Conservation (phyloP, 805 yeast genomes). For the Lachancea kluyveri region DNA sequence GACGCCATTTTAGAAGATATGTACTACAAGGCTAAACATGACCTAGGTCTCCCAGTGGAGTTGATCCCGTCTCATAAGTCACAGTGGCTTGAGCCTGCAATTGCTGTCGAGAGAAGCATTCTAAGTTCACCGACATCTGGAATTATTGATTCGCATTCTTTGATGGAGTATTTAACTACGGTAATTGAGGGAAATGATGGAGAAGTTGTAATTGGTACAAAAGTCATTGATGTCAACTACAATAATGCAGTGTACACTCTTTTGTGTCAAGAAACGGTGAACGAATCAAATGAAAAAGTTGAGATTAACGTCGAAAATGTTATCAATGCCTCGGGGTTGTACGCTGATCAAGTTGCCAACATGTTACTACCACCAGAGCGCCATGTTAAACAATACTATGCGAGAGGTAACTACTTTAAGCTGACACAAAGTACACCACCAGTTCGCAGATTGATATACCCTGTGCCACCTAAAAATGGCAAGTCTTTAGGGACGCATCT, state of each 20-base stretch:
- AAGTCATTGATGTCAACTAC: constrained; percentile 39
- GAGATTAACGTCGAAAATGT: constrained; percentile 49
- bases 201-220: constrained; percentile 56
- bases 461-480: constrained; percentile 65
- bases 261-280: constrained; percentile 22
- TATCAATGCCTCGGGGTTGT: constrained; percentile 74
- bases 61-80: constrained; percentile 45
- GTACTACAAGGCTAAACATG: constrained; percentile 40
- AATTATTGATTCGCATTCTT: constrained; percentile 73
- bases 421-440: constrained; percentile 44
- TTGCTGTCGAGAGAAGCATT: constrained; percentile 54
- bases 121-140: constrained; percentile 80
- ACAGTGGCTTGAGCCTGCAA: constrained; percentile 52
- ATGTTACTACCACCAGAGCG: constrained; percentile 58
- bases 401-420: constrained; percentile 79
- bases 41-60: constrained; percentile 53
- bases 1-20: constrained; percentile 50
- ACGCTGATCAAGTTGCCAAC: constrained; percentile 68
- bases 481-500: constrained; percentile 85
- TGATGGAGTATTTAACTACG: constrained; percentile 54
- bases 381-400: constrained; percentile 56
- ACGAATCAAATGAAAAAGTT: constrained; percentile 29
- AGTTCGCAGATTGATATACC: constrained; percentile 60
- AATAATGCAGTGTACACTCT: constrained; percentile 23
- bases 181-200: constrained; percentile 53